Conservation (phyloP, 306 rosid species). For the Lotus japonicus region DNA sequence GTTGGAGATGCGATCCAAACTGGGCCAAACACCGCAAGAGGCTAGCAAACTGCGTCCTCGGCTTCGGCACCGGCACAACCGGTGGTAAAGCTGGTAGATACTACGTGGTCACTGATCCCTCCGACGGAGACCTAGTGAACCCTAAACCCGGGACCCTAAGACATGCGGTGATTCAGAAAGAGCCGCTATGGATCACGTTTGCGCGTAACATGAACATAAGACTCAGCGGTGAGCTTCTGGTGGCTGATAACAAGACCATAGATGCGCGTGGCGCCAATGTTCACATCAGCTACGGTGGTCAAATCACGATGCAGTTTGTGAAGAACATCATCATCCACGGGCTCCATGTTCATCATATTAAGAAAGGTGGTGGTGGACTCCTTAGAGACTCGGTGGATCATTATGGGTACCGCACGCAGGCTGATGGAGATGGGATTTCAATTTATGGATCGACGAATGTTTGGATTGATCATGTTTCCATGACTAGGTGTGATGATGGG, state of each 20-base stretch:
- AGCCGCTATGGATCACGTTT: slow-evolving; percentile 45
- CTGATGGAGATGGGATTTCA: slow-evolving; percentile 51
- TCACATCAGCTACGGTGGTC: slow-evolving; percentile 31
- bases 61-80: slow-evolving; percentile 29
- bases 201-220: slow-evolving; percentile 20
- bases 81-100: slow-evolving; percentile 37
- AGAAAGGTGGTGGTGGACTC: slow-evolving; percentile 20
- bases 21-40: slow-evolving; percentile 37
- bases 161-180: slow-evolving; percentile 16
- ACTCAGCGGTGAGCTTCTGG: not conserved
- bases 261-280: slow-evolving; percentile 45
- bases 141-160: slow-evolving; percentile 41
- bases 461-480: slow-evolving; percentile 51
- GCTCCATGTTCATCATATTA: slow-evolving; percentile 28
- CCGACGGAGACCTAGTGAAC: slow-evolving; percentile 15
- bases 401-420: slow-evolving; percentile 11
- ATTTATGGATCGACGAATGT: slow-evolving; percentile 29
- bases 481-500: slow-evolving; percentile 34
- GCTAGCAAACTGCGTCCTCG: slow-evolving; percentile 34
- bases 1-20: slow-evolving; percentile 45
- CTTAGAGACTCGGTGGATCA: slow-evolving; percentile 37
- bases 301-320: slow-evolving; percentile 41
- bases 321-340: slow-evolving; percentile 35
- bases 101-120: slow-evolving; percentile 23
- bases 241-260: slow-evolving; percentile 26